phyloP scores from a whole-genome alignment of 305 asterid species.

The Fraxinus dipetala region DNA sequence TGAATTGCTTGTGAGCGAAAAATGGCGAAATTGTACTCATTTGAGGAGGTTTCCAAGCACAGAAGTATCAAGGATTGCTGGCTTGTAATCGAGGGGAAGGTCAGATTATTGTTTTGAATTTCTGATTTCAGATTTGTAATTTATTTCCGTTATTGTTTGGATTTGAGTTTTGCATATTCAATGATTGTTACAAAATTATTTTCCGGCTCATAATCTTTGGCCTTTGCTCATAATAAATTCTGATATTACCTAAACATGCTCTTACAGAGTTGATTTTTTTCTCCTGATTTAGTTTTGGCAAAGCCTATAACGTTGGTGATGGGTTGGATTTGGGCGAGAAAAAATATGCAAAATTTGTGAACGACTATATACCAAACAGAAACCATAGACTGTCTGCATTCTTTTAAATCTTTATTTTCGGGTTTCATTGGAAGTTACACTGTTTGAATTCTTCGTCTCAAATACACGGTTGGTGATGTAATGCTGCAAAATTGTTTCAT shows the following conservation, averaged over 20 bases:
- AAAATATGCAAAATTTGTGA: background rate
- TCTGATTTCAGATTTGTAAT: background rate
- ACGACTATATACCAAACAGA: background rate
- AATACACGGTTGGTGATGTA: background rate
- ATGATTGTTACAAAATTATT: background rate
- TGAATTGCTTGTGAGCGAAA: background rate
- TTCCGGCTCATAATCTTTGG: background rate
- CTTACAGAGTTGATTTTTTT: background rate
- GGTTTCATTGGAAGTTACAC: background rate
- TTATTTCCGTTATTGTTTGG: background rate
- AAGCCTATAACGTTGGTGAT: background rate
- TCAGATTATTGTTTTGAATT: background rate
- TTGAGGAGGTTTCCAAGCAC: slow-evolving; percentile 29
- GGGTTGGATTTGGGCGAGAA: background rate
- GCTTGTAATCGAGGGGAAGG: slow-evolving; percentile 31
- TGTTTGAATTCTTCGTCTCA: background rate
- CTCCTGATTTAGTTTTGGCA: background rate
- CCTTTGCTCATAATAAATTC: background rate
- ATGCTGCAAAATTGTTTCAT: background rate
- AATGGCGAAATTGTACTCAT: slow-evolving; percentile 15
- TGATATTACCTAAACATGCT: background rate
- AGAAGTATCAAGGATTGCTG: slow-evolving; percentile 31
- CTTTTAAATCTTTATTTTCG: background rate
- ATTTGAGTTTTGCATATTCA: background rate
- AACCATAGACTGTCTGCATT: background rate